Evolutionary conservation across 2,329 filamentous ascomycete species (phyloP), one percentile per base, ranked within the genome.

Genomic region (Microdochium paspali): DNA sequence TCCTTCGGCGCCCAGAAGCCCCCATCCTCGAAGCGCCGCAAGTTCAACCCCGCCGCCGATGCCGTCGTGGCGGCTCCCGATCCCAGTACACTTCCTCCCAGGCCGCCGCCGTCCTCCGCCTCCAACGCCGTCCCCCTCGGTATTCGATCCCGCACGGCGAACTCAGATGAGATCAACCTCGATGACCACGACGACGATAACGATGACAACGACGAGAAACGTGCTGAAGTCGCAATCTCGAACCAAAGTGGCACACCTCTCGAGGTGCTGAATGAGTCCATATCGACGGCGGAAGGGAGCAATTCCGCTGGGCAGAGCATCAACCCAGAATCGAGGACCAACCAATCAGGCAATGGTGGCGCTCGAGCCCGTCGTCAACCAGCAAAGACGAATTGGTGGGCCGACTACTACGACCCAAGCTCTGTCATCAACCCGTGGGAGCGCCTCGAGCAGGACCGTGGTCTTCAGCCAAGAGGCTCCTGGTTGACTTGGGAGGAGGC

Each of bases 391-490:
- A 40, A 15, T 20, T 87, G 84, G 70, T 86, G 83, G 63, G 66
- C 74, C 32, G 80, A 73, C 30, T 87, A 86, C 61, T 90, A 88
- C 61, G 77, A 87, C 49, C 76, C 78, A 0, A 74, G 71, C 49
- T 86, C 83, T 51, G 79, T 87, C 55, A 73, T 82, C 59, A 87
- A 90, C 59, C 86, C 86, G 0, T 90, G 86, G 86, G 76, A 72
- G 45, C 62, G 59, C 9, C 63, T 84, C 20, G 80, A 84, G 61
- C 65, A 66, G 54, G 54, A 61, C 6, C 61, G 61, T 23, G 71
- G 72, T 0, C 53, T 82, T 44, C 53, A 63, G 32, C 50, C 72
- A 1, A 59, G 59, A 13, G 76, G 73, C 2, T 58, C 54, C 0
- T 82, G 77, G 77, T 51, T 74, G 25, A 50, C 60, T 12, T 63